Conservation (phyloP, 164 flowering plant genomes). For the Akebia trifoliata region DNA sequence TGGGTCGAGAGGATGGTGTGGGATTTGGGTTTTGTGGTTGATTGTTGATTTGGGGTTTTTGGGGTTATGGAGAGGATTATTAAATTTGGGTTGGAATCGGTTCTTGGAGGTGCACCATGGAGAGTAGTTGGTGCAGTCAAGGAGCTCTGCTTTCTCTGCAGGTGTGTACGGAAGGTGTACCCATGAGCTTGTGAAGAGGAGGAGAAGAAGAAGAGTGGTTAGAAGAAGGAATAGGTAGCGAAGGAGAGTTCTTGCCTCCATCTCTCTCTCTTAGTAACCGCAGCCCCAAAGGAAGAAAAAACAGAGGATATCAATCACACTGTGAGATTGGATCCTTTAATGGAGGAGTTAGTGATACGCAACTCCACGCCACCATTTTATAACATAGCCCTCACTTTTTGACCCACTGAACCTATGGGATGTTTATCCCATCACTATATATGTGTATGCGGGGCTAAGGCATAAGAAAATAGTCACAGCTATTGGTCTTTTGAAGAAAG, state of each 20-base stretch:
- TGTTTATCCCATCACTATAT: too few species aligned
- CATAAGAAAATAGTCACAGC: too few species aligned
- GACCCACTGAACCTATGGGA: too few species aligned
- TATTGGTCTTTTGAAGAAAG: too few species aligned
- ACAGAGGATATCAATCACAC: too few species aligned
- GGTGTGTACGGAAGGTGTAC: constrained; percentile 26
- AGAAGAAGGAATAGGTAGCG: constrained; percentile 27
- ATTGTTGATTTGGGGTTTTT: constrained; percentile 7
- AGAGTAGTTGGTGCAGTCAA: constrained; percentile 38
- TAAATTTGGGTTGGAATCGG: constrained; percentile 28
- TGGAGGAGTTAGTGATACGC: too few species aligned
- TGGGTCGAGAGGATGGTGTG: constrained; percentile 96
- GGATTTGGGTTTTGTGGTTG: constrained; percentile 46
- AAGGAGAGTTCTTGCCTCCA: constrained; percentile 32
- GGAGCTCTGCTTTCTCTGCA: constrained; percentile 16
- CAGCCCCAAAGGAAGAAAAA: too few species aligned
- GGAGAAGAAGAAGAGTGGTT: constrained; percentile 18
- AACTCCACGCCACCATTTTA: too few species aligned
- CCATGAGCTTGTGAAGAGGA: constrained; percentile 30
- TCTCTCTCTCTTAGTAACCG: constrained; percentile 18
- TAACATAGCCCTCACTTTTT: too few species aligned
- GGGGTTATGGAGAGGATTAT: constrained; percentile 8
- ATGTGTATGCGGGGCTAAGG: too few species aligned
- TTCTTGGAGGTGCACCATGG: constrained; percentile 54
- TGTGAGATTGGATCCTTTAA: too few species aligned